phyloP scores from a whole-genome alignment of 78 protist species.

The Dictyostelium discoideum region DNA sequence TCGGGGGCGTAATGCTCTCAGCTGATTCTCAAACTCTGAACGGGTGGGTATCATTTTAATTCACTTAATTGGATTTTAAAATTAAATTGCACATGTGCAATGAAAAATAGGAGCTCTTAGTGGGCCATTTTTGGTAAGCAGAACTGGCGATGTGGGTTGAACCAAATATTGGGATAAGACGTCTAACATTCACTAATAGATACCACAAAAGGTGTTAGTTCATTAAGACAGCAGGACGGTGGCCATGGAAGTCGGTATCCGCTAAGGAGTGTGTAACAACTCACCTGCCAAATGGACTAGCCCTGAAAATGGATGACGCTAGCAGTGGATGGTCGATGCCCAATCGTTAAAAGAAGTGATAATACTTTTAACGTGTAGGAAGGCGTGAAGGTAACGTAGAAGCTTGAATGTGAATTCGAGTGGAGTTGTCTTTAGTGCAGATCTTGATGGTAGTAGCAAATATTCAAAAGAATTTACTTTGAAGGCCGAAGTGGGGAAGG shows the following conservation, averaged over 20 bases:
- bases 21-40: conserved; percentile 55
- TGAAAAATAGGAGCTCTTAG: conserved; percentile 72
- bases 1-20: conserved; percentile 49
- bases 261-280: conserved; percentile 96
- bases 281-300: conserved; percentile 93
- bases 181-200: conserved; percentile 89
- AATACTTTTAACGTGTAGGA: conserved; percentile 80
- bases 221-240: conserved; percentile 95
- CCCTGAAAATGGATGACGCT: conserved; percentile 97
- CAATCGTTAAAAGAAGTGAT: conserved; percentile 58
- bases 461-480: conserved; percentile 90
- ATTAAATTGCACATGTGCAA: not conserved
- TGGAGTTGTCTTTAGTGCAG: conserved; percentile 90
- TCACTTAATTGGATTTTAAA: conserved; percentile 56
- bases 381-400: conserved; percentile 86
- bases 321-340: conserved; percentile 86
- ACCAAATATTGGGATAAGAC: conserved; percentile 91
- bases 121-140: conserved; percentile 97
- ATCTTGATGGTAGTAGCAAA: conserved; percentile 96
- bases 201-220: conserved; percentile 92
- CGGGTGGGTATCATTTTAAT: conserved; percentile 87
- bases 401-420: conserved; percentile 82
- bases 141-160: conserved; percentile 97
- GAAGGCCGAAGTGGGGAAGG: conserved; percentile 94
- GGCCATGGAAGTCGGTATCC: conserved; percentile 92